Percentiles rank a stretch among this genome's conserved stretches.
These are phyloP conservation scores for Candida endomychidarum DNA, from an alignment of 805 yeast species.

Conservation along the genomic window DNA sequence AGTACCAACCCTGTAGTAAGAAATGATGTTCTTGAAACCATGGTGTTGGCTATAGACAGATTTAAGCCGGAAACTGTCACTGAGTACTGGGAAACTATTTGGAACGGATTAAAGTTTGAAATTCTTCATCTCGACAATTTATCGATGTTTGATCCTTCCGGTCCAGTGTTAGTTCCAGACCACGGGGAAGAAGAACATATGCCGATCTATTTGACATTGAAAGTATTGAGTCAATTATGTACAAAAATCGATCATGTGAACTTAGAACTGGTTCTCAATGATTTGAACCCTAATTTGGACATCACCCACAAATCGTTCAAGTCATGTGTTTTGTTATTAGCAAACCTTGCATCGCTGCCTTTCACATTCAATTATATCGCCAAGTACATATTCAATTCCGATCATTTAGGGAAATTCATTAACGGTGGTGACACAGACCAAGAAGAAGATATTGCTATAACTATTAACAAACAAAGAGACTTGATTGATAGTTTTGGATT, in stretches of 20 bases:
- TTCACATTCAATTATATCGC: conserved; percentile 49
- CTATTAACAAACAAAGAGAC: conserved; percentile 57
- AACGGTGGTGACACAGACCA: conserved; percentile 20
- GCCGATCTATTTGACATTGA: conserved; percentile 35
- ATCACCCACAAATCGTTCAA: conserved; percentile 54
- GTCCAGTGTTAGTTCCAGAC: conserved; percentile 24
- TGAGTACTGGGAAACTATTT: conserved; percentile 68
- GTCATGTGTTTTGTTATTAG: conserved; percentile 61
- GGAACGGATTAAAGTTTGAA: conserved; percentile 89
- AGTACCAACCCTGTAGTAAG: conserved; percentile 74
- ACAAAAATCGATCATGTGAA: conserved; percentile 9
- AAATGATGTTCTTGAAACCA: conserved; percentile 67
- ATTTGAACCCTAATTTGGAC: conserved; percentile 53
- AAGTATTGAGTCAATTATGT: conserved; percentile 33
- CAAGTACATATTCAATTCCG: conserved; percentile 30
- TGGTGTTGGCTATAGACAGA: conserved; percentile 53
- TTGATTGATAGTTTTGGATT: conserved; percentile 60
- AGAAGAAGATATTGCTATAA: conserved; percentile 35
- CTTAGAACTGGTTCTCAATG: conserved; percentile 29
- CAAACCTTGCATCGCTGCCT: conserved; percentile 51
- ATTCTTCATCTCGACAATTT: conserved; percentile 68
- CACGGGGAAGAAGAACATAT: conserved; percentile 37
- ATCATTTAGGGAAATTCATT: conserved; percentile 43
- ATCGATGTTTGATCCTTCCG: conserved; percentile 23
- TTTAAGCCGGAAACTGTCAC: conserved; percentile 52